Conservation (phyloP, 2,329 filamentous ascomycete species). For the Ascochyta koolunga region DNA sequence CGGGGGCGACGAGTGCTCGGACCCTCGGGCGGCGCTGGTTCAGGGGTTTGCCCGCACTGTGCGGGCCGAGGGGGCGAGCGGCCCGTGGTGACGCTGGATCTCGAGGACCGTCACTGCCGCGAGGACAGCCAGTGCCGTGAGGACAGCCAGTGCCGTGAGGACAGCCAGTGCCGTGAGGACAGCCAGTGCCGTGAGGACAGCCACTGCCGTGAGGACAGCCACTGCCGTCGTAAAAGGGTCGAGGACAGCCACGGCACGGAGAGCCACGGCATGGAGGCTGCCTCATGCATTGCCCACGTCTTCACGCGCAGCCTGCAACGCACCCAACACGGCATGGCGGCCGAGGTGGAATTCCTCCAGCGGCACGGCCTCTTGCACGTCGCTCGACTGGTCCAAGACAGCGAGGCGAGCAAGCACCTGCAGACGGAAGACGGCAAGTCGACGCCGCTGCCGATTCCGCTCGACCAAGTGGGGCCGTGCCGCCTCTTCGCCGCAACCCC, state of each 20-base stretch:
- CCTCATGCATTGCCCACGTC: not conserved
- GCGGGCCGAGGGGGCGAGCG: slow-evolving; percentile 21
- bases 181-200: no score
- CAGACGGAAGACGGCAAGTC: no score
- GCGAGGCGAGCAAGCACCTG: not conserved
- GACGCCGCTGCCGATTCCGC: no score
- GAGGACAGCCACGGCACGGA: no score
- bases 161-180: no score
- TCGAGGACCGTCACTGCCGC: slow-evolving; percentile 14
- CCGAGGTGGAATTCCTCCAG: not conserved
- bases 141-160: no score
- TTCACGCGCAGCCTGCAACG: not conserved
- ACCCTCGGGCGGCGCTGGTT: slow-evolving; percentile 19
- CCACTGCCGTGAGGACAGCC: no score
- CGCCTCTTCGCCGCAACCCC: not conserved
- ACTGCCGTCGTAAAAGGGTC: no score
- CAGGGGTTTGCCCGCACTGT: slow-evolving; percentile 21
- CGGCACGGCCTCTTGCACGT: not conserved
- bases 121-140: no score
- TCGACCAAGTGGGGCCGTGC: no score
- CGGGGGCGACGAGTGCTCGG: slow-evolving; percentile 13
- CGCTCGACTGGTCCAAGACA: not conserved
- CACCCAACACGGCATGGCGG: not conserved
- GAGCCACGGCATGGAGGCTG: no score
- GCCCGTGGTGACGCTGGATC: slow-evolving; percentile 22